Base-by-base conservation (phyloP, 306 rosid genomes). In the Quercus bicolor region DNA sequence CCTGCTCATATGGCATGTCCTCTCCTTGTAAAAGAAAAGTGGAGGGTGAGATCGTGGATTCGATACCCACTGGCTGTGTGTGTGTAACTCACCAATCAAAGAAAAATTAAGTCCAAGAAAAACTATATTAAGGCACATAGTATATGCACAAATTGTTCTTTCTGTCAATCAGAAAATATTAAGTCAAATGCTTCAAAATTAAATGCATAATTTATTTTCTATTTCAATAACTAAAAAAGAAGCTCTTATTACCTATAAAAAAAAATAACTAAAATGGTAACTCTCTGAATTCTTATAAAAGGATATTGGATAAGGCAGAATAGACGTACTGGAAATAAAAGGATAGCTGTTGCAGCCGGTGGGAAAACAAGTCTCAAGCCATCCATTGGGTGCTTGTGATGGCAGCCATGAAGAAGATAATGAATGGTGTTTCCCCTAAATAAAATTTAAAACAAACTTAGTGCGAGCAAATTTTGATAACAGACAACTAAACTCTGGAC, bases 311-410 rank as follows among this genome's bases (percentile, higher is more conserved):
- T 1, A 23, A 70, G 79, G 78, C n/a, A 75, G 53, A 78, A 56
- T 65, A 61, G 69, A 78, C 85, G 73, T 89, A 96, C 99, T 20
- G 98, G 98, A 19, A 87, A 7, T 59, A 86, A 82, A 61, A 96
- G 82, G 80, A 91, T 34, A 79, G 97, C 97, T 13, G 99, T 90
- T 57, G 93, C 98, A 77, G 96, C 74, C 2, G 99, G 99, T 75
- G 99, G 99, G 28, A 96, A 93, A 81, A 96, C 99, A 70, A 96
- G 99, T 73, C 99, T 88, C 87, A 96, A 81, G 65, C 98, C 89
- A 76, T 96, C 99, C 98, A 93, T 96, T 11, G 99, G 99, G 77
- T 96, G 98, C 82, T 96, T 96, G 82, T 93, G 99, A 82, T 96
- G 99, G 87, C 97, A 93, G 73, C 99, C 99, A 79, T 96, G 99